Evolutionary conservation across 2,329 filamentous ascomycete species (phyloP), one percentile per base, ranked within the genome.

Genomic region (Stagonosporopsis chrysanthemi): DNA sequence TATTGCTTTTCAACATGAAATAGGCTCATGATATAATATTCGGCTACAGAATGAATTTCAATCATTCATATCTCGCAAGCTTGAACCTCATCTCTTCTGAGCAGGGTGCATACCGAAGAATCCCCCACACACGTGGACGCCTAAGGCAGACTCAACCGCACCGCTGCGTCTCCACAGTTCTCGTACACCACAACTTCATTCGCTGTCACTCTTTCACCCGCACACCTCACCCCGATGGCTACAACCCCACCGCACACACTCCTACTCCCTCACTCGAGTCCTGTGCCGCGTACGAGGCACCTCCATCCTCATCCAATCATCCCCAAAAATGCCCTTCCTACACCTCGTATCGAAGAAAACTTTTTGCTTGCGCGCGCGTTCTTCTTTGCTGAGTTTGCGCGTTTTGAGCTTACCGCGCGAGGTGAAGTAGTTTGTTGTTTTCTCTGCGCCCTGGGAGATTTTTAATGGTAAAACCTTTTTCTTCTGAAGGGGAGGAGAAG

Each of bases 301-400:
- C 60, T 64, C 14, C 60, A 62, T 63, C 14, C 64, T 57, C 65
- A 68, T 68, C 64, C 65, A 68, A 28, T 68, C 65, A 23, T 68
- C 65, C 6, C 65, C 65, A 15, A 66, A 58, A 19, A 68, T 62
- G 7, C 58, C 62, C 48, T 66, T 57, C 3, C 64, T 62, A 14
- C 61, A 61, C 6, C 65, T 56, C 11, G 58, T 57, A 14, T 68
- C 65, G 42, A 63, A 68, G 45, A 68, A 66, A 42, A 56, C 48
- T 23, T 60, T 56, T 29, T 66, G 64, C 36, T 39, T 60, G 24
- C 52, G 48, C 19, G 51, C 52, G 17, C 62, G 60, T 35, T 68
- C 49, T 24, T 44, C 43, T 12, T 44, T 52, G 23, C 4, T 61
- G 15, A 68, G 52, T 38, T 56, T 57, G n/a, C 51, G 60, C 48